Evolutionary conservation across 495 filamentous ascomycete genomes (phyloP).

Genomic region (Physcia stellaris): DNA sequence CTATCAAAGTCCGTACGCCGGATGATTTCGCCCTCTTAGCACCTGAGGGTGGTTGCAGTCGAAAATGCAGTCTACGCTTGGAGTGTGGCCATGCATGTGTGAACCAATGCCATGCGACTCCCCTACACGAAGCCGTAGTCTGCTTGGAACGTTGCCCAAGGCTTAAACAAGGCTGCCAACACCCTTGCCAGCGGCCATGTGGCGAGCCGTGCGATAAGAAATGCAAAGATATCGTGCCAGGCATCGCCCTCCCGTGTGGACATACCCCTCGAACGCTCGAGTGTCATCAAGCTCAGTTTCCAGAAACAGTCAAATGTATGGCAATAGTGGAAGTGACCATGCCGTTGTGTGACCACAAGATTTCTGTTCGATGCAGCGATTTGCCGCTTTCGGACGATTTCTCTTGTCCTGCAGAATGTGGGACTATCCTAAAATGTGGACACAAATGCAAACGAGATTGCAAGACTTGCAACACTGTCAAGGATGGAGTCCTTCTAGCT

Average conservation of each 20-base stretch:
- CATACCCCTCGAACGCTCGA: slow-evolving; percentile 33
- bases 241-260: slow-evolving; percentile 43
- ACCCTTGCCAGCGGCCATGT: slow-evolving; percentile 47
- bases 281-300: slow-evolving; percentile 39
- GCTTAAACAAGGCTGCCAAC: slow-evolving; percentile 41
- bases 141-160: slow-evolving; percentile 51
- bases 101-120: slow-evolving; percentile 54
- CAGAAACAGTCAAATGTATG: slow-evolving; percentile 23
- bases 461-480: slow-evolving; percentile 26
- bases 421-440: slow-evolving; percentile 37
- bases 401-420: slow-evolving; percentile 35
- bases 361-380: slow-evolving; percentile 35
- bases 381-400: slow-evolving; percentile 24
- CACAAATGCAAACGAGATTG: slow-evolving; percentile 45
- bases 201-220: slow-evolving; percentile 40
- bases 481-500: slow-evolving; percentile 14
- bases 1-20: slow-evolving; percentile 40
- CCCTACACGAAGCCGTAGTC: slow-evolving; percentile 45
- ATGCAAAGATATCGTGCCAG: slow-evolving; percentile 28
- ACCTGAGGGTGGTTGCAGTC: slow-evolving; percentile 61
- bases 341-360: slow-evolving; percentile 39
- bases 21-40: slow-evolving; percentile 47
- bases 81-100: slow-evolving; percentile 58
- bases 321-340: slow-evolving; percentile 29
- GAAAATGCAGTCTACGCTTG: slow-evolving; percentile 46